phyloP scores from a whole-genome alignment of 78 protist species.

The Anaeramoeba flamelloides region DNA sequence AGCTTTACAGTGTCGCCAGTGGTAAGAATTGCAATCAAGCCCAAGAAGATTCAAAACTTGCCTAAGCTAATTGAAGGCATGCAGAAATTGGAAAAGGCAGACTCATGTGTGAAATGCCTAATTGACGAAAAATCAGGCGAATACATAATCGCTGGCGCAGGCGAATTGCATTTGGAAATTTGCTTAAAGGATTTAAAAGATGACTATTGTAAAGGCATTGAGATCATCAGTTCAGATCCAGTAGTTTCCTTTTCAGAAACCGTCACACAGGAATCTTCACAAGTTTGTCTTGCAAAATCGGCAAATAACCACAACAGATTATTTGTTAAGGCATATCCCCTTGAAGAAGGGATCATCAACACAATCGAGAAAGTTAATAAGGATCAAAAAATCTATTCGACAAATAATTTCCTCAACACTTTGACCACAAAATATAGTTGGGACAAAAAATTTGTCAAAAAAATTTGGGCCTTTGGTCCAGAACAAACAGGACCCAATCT shows the following conservation, averaged over 20 bases:
- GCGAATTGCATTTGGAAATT: conserved; percentile 95
- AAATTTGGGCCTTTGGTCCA: conserved; percentile 96
- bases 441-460: conserved; percentile 67
- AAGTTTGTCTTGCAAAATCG: conserved; percentile 77
- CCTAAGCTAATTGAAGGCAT: conserved; percentile 99
- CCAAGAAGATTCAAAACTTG: conserved; percentile 76
- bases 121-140: conserved; percentile 93
- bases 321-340: conserved; percentile 63
- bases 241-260: conserved; percentile 93
- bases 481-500: conserved; percentile 83
- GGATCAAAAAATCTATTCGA: too few species aligned
- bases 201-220: conserved; percentile 62
- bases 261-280: conserved; percentile 42
- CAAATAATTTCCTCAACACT: conserved; percentile 61
- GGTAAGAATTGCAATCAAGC: conserved; percentile 97
- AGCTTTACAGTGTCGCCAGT: conserved; percentile 98
- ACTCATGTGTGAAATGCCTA: conserved; percentile 67
- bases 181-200: conserved; percentile 94
- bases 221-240: conserved; percentile 82
- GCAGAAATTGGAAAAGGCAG: conserved; percentile 80
- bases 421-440: too few species aligned
- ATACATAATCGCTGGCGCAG: conserved; percentile 98
- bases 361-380: conserved; percentile 69
- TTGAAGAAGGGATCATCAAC: conserved; percentile 68
- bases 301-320: conserved; percentile 99